Evolutionary conservation across 805 yeast species (phyloP).

Genomic region (Ogataea siamensis): DNA sequence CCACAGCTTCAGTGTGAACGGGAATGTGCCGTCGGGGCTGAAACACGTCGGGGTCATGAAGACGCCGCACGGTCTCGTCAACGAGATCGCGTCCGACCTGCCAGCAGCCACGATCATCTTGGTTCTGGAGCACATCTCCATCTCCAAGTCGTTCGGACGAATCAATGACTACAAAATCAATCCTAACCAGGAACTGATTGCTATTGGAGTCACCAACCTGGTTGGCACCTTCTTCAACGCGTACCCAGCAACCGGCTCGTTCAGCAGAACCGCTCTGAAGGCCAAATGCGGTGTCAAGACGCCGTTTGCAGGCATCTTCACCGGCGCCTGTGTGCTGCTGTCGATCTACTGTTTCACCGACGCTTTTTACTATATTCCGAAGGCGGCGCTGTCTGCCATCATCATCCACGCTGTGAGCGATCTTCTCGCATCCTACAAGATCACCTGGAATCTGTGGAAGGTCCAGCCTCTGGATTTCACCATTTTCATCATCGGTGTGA

Average conservation of each 20-base stretch:
- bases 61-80: constrained; percentile 57
- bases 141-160: constrained; percentile 90
- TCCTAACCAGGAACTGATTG: constrained; percentile 92
- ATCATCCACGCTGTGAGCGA: constrained; percentile 94
- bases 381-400: constrained; percentile 81
- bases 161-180: constrained; percentile 85
- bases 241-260: constrained; percentile 95
- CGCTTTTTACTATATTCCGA: constrained; percentile 87
- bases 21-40: constrained; percentile 81
- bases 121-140: constrained; percentile 88
- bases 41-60: constrained; percentile 70
- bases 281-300: constrained; percentile 95
- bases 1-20: constrained; percentile 59
- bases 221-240: constrained; percentile 91
- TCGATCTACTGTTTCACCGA: constrained; percentile 82
- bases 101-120: constrained; percentile 85
- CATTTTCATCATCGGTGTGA: constrained; percentile 68
- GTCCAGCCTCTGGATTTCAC: constrained; percentile 71
- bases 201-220: constrained; percentile 88
- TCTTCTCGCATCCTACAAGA: constrained; percentile 66
- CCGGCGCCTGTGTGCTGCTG: constrained; percentile 83
- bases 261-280: constrained; percentile 90
- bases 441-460: constrained; percentile 67
- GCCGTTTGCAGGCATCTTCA: constrained; percentile 86
- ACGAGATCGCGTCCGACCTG: constrained; percentile 66